Evolutionary conservation across 108 stramenopile genomes (phyloP).

Genomic region (Cyclotella atomus): DNA sequence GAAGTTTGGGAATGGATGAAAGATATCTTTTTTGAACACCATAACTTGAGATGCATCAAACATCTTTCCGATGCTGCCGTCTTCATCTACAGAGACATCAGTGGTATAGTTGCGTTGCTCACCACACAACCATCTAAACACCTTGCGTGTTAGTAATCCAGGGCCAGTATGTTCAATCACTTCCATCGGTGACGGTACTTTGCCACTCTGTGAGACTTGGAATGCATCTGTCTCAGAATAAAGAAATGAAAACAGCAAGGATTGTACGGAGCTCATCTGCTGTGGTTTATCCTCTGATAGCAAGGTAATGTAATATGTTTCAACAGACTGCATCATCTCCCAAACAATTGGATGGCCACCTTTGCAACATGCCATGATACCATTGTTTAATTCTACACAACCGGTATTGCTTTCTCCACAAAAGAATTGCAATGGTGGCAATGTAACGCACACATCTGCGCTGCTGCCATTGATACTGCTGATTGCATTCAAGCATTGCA

Average conservation of each 20-base stretch:
- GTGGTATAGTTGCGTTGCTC: neutral
- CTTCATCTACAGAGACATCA: neutral
- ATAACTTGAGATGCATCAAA: slow-evolving; percentile 22
- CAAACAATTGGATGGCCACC: slow-evolving; percentile 39
- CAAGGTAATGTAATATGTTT: slow-evolving; percentile 9
- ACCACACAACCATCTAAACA: slow-evolving; percentile 30
- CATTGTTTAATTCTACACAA: slow-evolving; percentile 55
- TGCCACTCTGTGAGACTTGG: neutral
- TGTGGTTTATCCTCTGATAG: neutral
- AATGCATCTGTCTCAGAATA: slow-evolving; percentile 12
- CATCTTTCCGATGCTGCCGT: neutral
- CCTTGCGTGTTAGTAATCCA: slow-evolving; percentile 44
- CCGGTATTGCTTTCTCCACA: slow-evolving; percentile 55
- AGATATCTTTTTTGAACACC: slow-evolving; percentile 28
- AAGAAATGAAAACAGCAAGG: slow-evolving; percentile 27
- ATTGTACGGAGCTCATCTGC: slow-evolving; percentile 7
- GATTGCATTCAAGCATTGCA: slow-evolving; percentile 30
- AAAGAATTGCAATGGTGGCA: slow-evolving; percentile 35
- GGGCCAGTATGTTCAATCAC: slow-evolving; percentile 51
- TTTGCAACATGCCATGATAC: slow-evolving; percentile 34
- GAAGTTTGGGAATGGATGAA: slow-evolving; percentile 48
- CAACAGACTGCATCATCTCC: slow-evolving; percentile 40
- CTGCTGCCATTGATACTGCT: neutral
- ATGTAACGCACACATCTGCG: neutral
- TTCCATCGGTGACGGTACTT: slow-evolving; percentile 20